Evolutionary conservation across 352 stramenopile genomes (phyloP), one percentile per base, ranked within the genome.

Genomic region (Nothophytophthora sp.): DNA sequence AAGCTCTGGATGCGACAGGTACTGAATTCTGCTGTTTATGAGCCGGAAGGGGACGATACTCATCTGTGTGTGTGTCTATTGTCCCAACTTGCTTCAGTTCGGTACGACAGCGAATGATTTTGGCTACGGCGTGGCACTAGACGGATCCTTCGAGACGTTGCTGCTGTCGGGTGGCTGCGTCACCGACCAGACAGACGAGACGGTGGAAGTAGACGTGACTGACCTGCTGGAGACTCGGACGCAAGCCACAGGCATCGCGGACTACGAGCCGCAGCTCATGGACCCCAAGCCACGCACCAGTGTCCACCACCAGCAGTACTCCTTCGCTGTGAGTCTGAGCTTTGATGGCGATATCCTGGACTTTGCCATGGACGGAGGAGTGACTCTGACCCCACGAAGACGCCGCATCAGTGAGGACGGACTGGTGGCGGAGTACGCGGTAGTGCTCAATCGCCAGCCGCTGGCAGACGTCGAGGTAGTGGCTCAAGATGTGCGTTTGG

Each of bases 1-100:
- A 90, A 90, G 33, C 29, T 85, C 4, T 92, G 81, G 81, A 55
- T 60, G n/a, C 60, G 82, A 38, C 81, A 92, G 66, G 73, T 81
- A 53, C 28, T 36, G 50, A 13, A 1, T 9, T 32, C 5, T 39
- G 36, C 5, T 30, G 11, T 50, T 24, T 38, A 27, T 34, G 10
- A 7, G 22, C 8, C 24, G 8, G 6, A 19, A 28, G 9, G 23
- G 13, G 11, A 36, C 13, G 44, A 18, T 59, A 16, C 25, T 44
- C 16, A 50, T 25, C 13, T 16, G 4, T 24, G 30, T 36, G 7
- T 23, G 28, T 54, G 19, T 47, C 12, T 62, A 18, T 6, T 59
- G 34, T 40, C 20, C 15, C 39, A 10, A n/a, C n/a, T 49, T 38
- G 0, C 15, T 20, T 8, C 29, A 86, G 75, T 90, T 92, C 32